These are phyloP conservation scores for Sugiyamaella novakii DNA, from an alignment of 1,139 yeast species.

Conservation along the genomic window DNA sequence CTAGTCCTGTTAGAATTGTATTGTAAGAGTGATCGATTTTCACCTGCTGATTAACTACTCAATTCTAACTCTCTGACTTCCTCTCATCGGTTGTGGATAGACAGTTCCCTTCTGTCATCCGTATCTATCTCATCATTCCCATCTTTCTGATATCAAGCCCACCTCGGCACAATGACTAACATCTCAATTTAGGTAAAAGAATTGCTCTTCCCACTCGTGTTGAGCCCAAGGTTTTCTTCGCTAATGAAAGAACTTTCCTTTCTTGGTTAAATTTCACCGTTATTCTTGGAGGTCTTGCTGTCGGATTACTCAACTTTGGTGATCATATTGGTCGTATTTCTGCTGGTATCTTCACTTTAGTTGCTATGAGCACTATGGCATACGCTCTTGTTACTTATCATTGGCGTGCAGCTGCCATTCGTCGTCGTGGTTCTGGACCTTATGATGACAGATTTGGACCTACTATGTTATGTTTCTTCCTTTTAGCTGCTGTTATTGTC, in stretches of 20 bases:
- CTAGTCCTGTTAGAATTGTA: no score
- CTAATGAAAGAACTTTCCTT: slow-evolving; percentile 90
- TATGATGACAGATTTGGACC: slow-evolving; percentile 99
- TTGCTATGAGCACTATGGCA: slow-evolving; percentile 95
- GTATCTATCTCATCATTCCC: neutral
- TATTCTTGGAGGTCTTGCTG: slow-evolving; percentile 93
- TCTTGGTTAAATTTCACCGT: slow-evolving; percentile 99
- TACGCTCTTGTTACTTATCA: slow-evolving; percentile 95
- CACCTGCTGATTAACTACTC: neutral
- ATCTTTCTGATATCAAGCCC: neutral
- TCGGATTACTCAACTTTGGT: slow-evolving; percentile 94
- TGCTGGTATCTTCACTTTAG: slow-evolving; percentile 89
- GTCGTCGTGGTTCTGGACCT: slow-evolving; percentile 97
- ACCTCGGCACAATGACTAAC: slow-evolving; percentile 4
- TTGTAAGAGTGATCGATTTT: no score
- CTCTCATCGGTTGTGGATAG: neutral
- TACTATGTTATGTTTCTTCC: slow-evolving; percentile 94
- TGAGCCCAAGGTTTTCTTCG: slow-evolving; percentile 97
- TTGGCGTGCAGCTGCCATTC: slow-evolving; percentile 99
- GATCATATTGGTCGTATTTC: slow-evolving; percentile 89
- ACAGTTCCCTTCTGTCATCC: neutral
- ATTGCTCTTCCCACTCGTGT: slow-evolving; percentile 97
- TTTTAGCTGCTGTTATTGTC: slow-evolving; percentile 87
- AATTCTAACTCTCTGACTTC: neutral
- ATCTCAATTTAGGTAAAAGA: slow-evolving; percentile 70